Evolutionary conservation across 495 filamentous ascomycete species (phyloP).

Genomic region (Podospora didyma): DNA sequence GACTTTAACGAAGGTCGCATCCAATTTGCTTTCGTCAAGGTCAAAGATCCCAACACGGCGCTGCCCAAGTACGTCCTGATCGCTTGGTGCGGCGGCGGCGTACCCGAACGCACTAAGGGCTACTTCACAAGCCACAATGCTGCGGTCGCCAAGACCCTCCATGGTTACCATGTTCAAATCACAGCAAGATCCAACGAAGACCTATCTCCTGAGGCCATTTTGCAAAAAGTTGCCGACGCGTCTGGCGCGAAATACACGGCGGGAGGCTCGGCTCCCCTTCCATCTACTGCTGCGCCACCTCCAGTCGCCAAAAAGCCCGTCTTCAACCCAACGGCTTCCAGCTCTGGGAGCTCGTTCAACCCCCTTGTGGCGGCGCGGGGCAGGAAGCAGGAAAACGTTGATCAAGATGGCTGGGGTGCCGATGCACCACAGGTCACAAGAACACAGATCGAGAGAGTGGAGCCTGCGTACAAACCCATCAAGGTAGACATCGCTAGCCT

Average conservation of each 20-base stretch:
- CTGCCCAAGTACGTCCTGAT: conserved; percentile 92
- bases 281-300: conserved; percentile 52
- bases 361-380: conserved; percentile 53
- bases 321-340: conserved; percentile 75
- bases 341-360: conserved; percentile 60
- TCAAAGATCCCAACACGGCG: conserved; percentile 89
- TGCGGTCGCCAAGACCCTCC: conserved; percentile 82
- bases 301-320: conserved; percentile 82
- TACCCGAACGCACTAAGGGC: conserved; percentile 96
- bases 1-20: conserved; percentile 96
- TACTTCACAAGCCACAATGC: conserved; percentile 95
- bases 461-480: conserved; percentile 87
- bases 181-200: conserved; percentile 89
- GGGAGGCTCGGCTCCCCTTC: conserved; percentile 46
- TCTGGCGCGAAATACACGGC: conserved; percentile 92
- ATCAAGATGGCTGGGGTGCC: conserved; percentile 87
- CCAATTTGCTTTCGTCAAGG: conserved; percentile 94
- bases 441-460: conserved; percentile 86
- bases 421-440: conserved; percentile 88
- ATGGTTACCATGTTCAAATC: conserved; percentile 97
- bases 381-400: conserved; percentile 38
- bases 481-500: conserved; percentile 84
- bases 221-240: conserved; percentile 92
- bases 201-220: conserved; percentile 77
- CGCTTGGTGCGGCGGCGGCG: conserved; percentile 96